Conservation (phyloP, 2,329 filamentous ascomycete species). For the Phoma sp. region DNA sequence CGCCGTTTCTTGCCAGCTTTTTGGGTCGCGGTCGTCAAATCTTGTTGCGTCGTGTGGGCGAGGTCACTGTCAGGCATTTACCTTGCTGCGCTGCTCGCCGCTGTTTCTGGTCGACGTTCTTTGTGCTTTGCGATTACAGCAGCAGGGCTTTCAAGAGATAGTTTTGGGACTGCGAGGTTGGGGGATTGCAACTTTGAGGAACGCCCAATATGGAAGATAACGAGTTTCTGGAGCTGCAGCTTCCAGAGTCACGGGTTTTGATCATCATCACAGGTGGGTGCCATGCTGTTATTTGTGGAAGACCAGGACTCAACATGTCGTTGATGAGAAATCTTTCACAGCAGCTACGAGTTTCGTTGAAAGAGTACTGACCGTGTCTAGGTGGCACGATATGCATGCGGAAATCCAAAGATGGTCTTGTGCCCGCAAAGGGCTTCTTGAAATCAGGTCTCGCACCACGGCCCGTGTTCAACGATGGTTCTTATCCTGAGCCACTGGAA, state of each 20-base stretch:
- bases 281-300: background rate
- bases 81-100: constrained; percentile 2
- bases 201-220: constrained; percentile 11
- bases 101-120: background rate
- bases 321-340: background rate
- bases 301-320: background rate
- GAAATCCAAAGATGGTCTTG: constrained; percentile 76
- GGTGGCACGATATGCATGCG: constrained; percentile 90
- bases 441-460: constrained; percentile 81
- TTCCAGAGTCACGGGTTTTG: constrained; percentile 79
- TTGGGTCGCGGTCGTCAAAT: background rate
- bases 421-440: constrained; percentile 76
- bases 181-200: background rate
- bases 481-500: constrained; percentile 61
- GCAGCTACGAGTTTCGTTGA: background rate
- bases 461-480: constrained; percentile 84
- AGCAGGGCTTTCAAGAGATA: constrained; percentile 9
- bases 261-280: constrained; percentile 82
- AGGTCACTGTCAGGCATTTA: constrained; percentile 4
- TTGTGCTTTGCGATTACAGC: background rate
- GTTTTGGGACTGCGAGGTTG: constrained; percentile 1
- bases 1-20: background rate
- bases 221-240: constrained; percentile 36
- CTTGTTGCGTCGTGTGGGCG: background rate
- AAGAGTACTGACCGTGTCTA: constrained; percentile 19